Conservation (phyloP, 2,329 filamentous ascomycete genomes). For the Sarocladium strictum region DNA sequence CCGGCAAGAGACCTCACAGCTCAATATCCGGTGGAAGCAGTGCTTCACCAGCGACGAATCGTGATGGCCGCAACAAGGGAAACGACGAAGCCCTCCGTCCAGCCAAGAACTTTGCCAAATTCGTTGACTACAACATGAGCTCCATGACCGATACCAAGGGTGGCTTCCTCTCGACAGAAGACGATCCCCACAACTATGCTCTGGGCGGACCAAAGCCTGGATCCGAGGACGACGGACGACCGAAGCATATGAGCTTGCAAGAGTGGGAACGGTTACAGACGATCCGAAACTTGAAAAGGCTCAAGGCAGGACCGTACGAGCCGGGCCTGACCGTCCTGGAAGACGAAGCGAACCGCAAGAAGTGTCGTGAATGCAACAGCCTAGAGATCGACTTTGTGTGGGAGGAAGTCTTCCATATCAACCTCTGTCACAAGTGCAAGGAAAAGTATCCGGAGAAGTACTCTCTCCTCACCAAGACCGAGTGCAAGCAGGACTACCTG, state of each 20-base stretch:
- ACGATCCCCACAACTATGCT: constrained; percentile 84
- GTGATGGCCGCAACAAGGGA: constrained; percentile 56
- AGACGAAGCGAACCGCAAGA: constrained; percentile 58
- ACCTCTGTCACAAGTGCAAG: constrained; percentile 79
- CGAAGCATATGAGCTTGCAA: constrained; percentile 78
- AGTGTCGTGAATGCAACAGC: constrained; percentile 75
- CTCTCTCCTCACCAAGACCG: constrained; percentile 91
- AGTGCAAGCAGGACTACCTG: constrained; percentile 91
- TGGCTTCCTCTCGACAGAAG: constrained; percentile 83
- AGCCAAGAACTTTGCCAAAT: constrained; percentile 84
- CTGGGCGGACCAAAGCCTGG: constrained; percentile 40
- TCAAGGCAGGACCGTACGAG: constrained; percentile 79
- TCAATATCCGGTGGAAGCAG: constrained; percentile 49
- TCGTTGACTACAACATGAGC: constrained; percentile 95
- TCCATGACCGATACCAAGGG: constrained; percentile 98
- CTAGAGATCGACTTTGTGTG: constrained; percentile 93
- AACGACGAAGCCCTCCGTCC: constrained; percentile 57
- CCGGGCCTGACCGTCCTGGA: constrained; percentile 74
- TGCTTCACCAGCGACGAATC: constrained; percentile 39
- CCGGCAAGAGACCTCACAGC: constrained; percentile 64
- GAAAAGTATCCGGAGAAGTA: constrained; percentile 89
- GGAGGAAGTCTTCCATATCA: constrained; percentile 74
- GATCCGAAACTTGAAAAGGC: constrained; percentile 63
- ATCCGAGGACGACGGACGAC: constrained; percentile 43
- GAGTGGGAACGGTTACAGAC: constrained; percentile 88